Base-by-base conservation (phyloP, 2,329 filamentous ascomycete genomes). In the Xylogone sp. region DNA sequence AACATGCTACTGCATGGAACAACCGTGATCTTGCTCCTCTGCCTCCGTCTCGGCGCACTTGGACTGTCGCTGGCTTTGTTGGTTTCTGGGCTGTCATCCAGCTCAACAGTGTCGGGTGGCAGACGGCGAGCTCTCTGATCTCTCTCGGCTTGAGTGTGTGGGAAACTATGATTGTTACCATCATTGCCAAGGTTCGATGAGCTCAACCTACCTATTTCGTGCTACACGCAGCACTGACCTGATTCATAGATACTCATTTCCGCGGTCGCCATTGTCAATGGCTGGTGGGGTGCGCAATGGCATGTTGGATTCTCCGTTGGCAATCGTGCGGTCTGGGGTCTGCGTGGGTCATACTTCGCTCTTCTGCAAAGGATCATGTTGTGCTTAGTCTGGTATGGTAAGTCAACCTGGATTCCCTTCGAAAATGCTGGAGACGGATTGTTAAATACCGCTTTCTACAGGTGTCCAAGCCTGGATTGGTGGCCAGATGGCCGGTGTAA, bases 291-390 rank as follows among this genome's bases (percentile, higher is more conserved):
- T 18, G 71, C 70, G 5, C 60, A 66, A 46, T 73, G 69, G 58
- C 71, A 75, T 53, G 70, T 75, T 27, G 70, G 70, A 7, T 76
- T 73, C 42, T 68, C 73, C 0, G 70, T 76, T 13, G 62, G 68
- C 6, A 65, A 65, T 10, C 63, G 73, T 6, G 64, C 66, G 20
- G 62, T 70, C 22, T 75, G 70, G 68, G 74, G 73, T 16, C 64
- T 72, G 54, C 69, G 65, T 20, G 73, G 73, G 1, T 61, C 67
- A 8, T 70, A 70, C 53, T 59, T 75, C 24, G 62, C 66, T 16
- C 64, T 75, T 46, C 53, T 71, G 19, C 65, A 72, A 22, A 63
- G 72, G 4, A 71, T 74, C 55, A 54, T 39, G 34, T 18, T 39
- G 34, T 73, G 19, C 66, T 74, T 4, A 67, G 63, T 19, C 55